phyloP scores from a whole-genome alignment of 257 asterid species.

The Thymus quinquecostatus region DNA sequence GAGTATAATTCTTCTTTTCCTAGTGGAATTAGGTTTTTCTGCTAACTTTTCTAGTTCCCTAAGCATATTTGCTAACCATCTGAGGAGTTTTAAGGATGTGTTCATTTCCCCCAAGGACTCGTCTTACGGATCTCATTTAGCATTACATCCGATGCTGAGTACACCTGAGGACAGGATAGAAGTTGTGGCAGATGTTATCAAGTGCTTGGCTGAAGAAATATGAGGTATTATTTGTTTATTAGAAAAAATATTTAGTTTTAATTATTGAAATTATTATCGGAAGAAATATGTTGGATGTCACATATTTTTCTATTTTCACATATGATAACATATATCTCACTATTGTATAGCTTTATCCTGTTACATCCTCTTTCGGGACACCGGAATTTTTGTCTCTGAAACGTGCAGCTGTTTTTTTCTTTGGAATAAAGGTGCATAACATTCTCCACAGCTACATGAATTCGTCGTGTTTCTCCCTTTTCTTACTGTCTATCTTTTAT shows the following conservation, averaged over 20 bases:
- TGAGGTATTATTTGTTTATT: conserved; percentile 55
- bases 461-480: too few relatives aligned
- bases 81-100: conserved; percentile 63
- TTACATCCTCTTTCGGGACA: conserved; percentile 62
- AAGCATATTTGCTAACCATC: conserved; percentile 65
- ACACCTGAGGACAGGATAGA: conserved; percentile 60
- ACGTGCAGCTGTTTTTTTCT: conserved; percentile 92
- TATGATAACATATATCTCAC: conserved; percentile 22
- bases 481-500: neutral
- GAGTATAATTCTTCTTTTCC: conserved; percentile 3
- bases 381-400: conserved; percentile 73
- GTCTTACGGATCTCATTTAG: conserved; percentile 51
- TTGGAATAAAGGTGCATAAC: conserved; percentile 75
- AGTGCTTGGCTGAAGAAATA: conserved; percentile 71
- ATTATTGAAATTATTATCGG: neutral
- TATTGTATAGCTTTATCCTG: conserved; percentile 67
- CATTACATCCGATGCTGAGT: conserved; percentile 55
- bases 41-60: conserved; percentile 18
- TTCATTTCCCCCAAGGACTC: conserved; percentile 55
- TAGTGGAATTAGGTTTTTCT: conserved; percentile 10
- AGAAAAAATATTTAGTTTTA: conserved; percentile 13
- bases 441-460: too few relatives aligned
- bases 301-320: neutral
- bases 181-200: conserved; percentile 70
- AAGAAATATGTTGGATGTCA: conserved; percentile 14